Evolutionary conservation across 257 asterid species (phyloP), one percentile per base, ranked within the genome.

Genomic region (Nicotiana undulata): DNA sequence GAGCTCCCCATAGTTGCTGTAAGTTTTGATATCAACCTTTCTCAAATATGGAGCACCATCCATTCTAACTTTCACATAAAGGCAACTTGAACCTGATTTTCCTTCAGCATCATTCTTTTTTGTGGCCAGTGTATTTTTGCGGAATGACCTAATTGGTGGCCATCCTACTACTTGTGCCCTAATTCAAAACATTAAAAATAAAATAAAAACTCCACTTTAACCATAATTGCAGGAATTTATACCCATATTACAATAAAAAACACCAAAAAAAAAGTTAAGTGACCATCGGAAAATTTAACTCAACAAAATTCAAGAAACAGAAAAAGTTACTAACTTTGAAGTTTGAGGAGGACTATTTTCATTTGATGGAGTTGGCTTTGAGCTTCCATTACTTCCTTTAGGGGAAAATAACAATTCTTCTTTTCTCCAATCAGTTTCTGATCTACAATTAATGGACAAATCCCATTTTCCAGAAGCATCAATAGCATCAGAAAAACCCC

Each of bases 111-210:
- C 90, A 15, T 32, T 79, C 9, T 85, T 86, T 80, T 89, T 93
- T 6, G 94, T 84, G 22, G 90, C 85, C 4, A 91, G 86, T 26
- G 89, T 85, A 86, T 86, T 92, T 92, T 94, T 94, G 3, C 96
- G 87, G 85, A 91, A 94, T 44, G 98, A 89, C 75, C 97, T 86
- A 85, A 94, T 82, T 74, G 97, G 98, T 76, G 97, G 98, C 97
- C 98, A 92, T 78, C 98, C 98, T 16, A 94, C 97, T 52, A 94
- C 94, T 83, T 88, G 96, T 75, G 95, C 92, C 89, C 98, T 92
- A 87, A 81, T 79, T 61, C 59, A 88, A 64, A 79, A 67, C 64
- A 80, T 28, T 29, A 9, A 5, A 51, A 28, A 16, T 0, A 46
- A 74, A 37, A 11, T 32, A 61, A 17, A 0, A 60, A 34, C 40